Evolutionary conservation across 352 stramenopile genomes (phyloP).

Genomic region (Pythium guiyangense): DNA sequence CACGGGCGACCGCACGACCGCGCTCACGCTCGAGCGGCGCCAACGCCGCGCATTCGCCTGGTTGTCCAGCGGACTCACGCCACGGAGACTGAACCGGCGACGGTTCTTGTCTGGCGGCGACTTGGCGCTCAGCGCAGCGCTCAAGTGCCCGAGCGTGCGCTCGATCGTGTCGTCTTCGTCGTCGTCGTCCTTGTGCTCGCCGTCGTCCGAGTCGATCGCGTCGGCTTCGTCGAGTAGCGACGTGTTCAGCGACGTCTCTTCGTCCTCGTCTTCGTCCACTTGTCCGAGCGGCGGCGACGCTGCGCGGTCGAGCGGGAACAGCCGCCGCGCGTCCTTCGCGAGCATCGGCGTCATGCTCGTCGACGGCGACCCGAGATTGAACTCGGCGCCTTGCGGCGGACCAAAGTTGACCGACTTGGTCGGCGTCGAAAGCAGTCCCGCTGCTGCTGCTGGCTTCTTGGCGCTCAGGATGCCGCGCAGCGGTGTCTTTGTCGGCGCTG

Average conservation of each 20-base stretch:
- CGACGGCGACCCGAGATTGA: slow-evolving; percentile 71
- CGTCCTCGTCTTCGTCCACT: slow-evolving; percentile 38
- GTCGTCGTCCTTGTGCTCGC: slow-evolving; percentile 19
- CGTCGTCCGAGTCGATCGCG: slow-evolving; percentile 38
- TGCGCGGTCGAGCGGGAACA: slow-evolving; percentile 59
- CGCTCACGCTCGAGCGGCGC: slow-evolving; percentile 36
- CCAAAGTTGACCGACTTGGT: slow-evolving; percentile 86
- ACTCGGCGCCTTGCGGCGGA: slow-evolving; percentile 69
- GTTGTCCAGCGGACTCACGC: slow-evolving; percentile 77
- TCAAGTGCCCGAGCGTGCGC: not conserved
- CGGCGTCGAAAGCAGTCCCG: slow-evolving; percentile 43
- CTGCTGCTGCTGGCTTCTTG: slow-evolving; percentile 34
- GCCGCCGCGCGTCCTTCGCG: slow-evolving; percentile 42
- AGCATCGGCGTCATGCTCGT: slow-evolving; percentile 86
- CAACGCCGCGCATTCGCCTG: slow-evolving; percentile 56
- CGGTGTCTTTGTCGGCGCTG: slow-evolving; percentile 31
- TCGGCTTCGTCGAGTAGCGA: slow-evolving; percentile 80
- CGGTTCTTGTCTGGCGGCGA: slow-evolving; percentile 24
- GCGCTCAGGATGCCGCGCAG: slow-evolving; percentile 78
- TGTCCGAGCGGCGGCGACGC: slow-evolving; percentile 12
- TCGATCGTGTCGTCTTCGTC: slow-evolving; percentile 5
- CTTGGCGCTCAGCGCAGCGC: not conserved
- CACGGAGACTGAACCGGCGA: slow-evolving; percentile 59
- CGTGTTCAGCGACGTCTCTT: slow-evolving; percentile 80
- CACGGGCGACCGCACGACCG: slow-evolving; percentile 10